Conservation (phyloP, 306 rosid genomes). For the Hippophae tibetana region DNA sequence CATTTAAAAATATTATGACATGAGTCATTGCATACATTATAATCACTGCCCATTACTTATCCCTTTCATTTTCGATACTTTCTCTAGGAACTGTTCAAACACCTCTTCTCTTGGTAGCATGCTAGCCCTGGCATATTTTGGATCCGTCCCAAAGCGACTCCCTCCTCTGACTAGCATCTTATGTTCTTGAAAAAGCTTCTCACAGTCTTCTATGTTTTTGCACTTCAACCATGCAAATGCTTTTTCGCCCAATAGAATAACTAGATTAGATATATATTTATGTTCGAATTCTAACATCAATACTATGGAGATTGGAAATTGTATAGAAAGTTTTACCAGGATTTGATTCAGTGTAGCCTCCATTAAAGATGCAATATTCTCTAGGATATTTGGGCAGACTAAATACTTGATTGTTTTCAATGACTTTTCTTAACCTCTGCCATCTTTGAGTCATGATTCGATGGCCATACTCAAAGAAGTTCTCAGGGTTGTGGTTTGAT, state of each 20-base stretch:
- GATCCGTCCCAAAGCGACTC: conserved; percentile 41
- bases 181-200: conserved; percentile 27
- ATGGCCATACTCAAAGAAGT: conserved; percentile 37
- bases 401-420: conserved; percentile 26
- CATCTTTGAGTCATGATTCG: conserved; percentile 48
- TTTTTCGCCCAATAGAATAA: conserved; percentile 10
- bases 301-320: not conserved
- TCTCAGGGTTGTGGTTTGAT: conserved; percentile 19
- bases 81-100: conserved; percentile 36
- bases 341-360: conserved; percentile 29
- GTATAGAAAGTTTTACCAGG: conserved; percentile 31
- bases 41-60: conserved; percentile 9
- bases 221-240: conserved; percentile 75
- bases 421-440: conserved; percentile 39
- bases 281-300: not conserved
- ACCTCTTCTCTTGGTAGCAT: conserved; percentile 36
- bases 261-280: not conserved
- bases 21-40: not conserved
- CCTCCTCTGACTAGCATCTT: conserved; percentile 44
- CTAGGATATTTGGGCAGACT: conserved; percentile 26
- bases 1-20: not conserved
- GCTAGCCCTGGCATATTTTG: conserved; percentile 44
- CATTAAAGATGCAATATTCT: conserved; percentile 41
- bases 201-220: conserved; percentile 34
- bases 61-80: conserved; percentile 27